Base-by-base conservation (phyloP, 208 protist genomes). In the Trypanosoma lewisi region DNA sequence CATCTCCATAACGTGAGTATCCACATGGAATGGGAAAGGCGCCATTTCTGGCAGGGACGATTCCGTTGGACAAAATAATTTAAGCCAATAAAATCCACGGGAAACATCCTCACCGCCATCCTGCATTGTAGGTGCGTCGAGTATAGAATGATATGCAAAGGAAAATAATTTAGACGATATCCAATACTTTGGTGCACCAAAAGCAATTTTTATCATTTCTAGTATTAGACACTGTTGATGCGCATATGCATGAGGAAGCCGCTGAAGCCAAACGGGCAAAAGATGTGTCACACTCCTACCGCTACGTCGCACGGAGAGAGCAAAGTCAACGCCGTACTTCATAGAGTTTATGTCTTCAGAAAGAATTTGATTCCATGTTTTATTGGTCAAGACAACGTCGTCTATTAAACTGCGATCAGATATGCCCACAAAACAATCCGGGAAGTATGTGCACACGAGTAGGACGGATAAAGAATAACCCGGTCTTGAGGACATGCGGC, bases 181-280 rank as follows among this genome's bases (percentile, higher is more conserved):
- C 31, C 31, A 62, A 60, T 52, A 54, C n/a, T 49, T 41, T 42
- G 9, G 45, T 47, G 60, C 36, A 30, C 23, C 65, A 60, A 63
- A 39, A 39, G 47, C 58, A 55, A 58, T 53, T 50, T 56, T 62
- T 48, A 65, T 49, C 44, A 55, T 45, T 23, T 63, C 59, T 28
- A 89, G 54, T 33, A 91, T 60, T 21, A 89, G 67, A 68, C 84
- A 91, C 71, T 94, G 87, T 50, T 89, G 75, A 55, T 94, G 84
- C 27, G 87, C 73, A 72, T 73, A 74, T 25, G 73, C 45, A 6
- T 11, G 19, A 25, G 57, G 9, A 9, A 86, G 30, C 23, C 45
- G 49, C 3, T 57, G 2, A 17, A 76, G 49, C 72, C 75, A 78
- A 5, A 65, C 17, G 0, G 75, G 72, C 16, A 82, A 19, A 31